Conservation (phyloP, 2,329 filamentous ascomycete genomes). For the Knoxdaviesia proteae region DNA sequence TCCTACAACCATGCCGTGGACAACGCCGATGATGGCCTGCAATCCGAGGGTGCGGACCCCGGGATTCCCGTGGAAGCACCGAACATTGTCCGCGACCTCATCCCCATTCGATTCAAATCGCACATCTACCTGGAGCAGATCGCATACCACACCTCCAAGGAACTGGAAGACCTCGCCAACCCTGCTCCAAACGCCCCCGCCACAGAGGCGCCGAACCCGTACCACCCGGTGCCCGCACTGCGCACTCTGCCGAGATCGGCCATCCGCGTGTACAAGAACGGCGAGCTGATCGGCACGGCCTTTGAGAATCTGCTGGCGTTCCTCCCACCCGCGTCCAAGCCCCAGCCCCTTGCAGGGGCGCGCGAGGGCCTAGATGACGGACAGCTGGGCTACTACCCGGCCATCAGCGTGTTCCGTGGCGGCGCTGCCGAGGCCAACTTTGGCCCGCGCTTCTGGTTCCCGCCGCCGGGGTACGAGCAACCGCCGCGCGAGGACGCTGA, state of each 20-base stretch:
- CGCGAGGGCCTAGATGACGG: conserved; percentile 83
- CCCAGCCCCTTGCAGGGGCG: conserved; percentile 43
- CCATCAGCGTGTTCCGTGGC: conserved; percentile 77
- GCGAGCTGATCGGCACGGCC: conserved; percentile 62
- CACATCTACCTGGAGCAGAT: conserved; percentile 89
- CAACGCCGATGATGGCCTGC: conserved; percentile 19
- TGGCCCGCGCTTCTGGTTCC: conserved; percentile 80
- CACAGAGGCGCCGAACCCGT: conserved; percentile 41
- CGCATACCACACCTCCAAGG: conserved; percentile 71
- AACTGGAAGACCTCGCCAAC: conserved; percentile 70
- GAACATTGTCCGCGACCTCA: conserved; percentile 85
- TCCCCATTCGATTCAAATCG: conserved; percentile 83
- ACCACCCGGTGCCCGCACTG: conserved; percentile 52
- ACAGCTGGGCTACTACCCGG: conserved; percentile 86
- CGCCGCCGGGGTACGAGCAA: conserved; percentile 40
- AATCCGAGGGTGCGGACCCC: conserved; percentile 24
- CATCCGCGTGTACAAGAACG: conserved; percentile 88
- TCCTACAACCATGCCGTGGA: conserved; percentile 78
- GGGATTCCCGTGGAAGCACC: conserved; percentile 21
- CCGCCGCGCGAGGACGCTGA: conserved; percentile 18
- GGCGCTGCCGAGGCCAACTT: conserved; percentile 89
- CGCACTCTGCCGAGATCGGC: conserved; percentile 70
- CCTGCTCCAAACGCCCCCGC: conserved; percentile 26
- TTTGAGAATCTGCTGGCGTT: conserved; percentile 82
- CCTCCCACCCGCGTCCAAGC: conserved; percentile 69